Evolutionary conservation across 2,329 filamentous ascomycete genomes (phyloP), one percentile per base, ranked within the genome.

Genomic region (Hypoxylon sp.): DNA sequence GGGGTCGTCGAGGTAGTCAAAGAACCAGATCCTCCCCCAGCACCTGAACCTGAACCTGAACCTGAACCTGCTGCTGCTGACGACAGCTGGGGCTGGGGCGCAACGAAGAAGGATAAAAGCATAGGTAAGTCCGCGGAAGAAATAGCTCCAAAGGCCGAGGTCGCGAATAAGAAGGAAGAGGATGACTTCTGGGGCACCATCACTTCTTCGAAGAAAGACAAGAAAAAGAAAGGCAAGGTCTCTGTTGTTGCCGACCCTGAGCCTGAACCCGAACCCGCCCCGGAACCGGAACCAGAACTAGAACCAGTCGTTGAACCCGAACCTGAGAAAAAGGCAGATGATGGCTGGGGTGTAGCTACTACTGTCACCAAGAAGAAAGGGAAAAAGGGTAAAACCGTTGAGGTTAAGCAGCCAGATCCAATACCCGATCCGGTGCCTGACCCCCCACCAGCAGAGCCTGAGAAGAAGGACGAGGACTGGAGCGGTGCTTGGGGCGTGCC

Each of bases 311-410:
- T 54, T 23, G 61, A 65, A 21, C 30, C 55, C 9, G 60, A 63
- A n/a, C 50, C 57, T 9, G 46, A 62, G 50, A 66, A 69, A 21
- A 45, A 70, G 7, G n/a, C 27, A 55, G 74, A 76, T 14, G 74
- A 78, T 11, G 29, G 5, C 23, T 65, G 75, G 57, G 61, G 68
- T n/a, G 69, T 8, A 21, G 14, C 71, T 34, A 65, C 66, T 0
- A 68, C 37, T 4, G 12, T 70, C 29, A 65, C 67, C 0, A 69
- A 80, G 66, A 81, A 82, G 53, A 76, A 80, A 45, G 80, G 82
- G 68, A 84, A 83, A 70, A 84, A 83, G 71, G 81, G 81, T 67
- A 79, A 74, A 59, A 64, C 65, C 41, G 12, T 51, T 12, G 75
- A 70, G 54, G 34, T 46, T 45, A 69, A 76, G 30, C 71, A 72